Evolutionary conservation across 2,329 filamentous ascomycete species (phyloP), one percentile per base, ranked within the genome.

Genomic region (Lithohypha guttulata): DNA sequence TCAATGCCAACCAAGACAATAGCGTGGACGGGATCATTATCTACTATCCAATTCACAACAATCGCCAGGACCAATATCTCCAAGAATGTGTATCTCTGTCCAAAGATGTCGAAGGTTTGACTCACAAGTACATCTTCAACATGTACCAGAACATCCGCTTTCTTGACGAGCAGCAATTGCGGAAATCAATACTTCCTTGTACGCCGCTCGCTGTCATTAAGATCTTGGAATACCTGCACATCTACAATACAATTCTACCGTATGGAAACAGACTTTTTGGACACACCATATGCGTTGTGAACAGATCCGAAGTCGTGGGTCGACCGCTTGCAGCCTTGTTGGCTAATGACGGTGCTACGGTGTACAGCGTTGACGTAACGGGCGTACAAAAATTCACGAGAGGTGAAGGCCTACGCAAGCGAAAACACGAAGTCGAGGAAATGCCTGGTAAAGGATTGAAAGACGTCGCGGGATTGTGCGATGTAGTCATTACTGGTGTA

Each of bases 61-160:
- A 79, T 37, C 73, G 77, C 19, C 85, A 94, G 62, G 91, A 98
- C 63, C 82, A 84, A 60, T 96, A 96, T 61, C 77, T 98, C 50
- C 89, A 96, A 65, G 87, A 95, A 65, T 84, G 93, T 2, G 86
- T 95, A 41, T 79, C 84, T 41, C 73, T 94, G 29, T 66, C 74
- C 60, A 96, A 98, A 64, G 91, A 98, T 55, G 89, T 98, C 50
- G 91, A 98, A 63, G 91, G 91, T 23, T 76, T 98, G 42, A 85
- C 81, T 53, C 89, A 95, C 63, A 80, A 79, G 57, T 87, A 96
- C 65, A 81, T 96, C 56, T 87, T 89, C 75, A 98, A 98, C 73
- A 95, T 98, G 87, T 98, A 96, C 66, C 84, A 95, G 69, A 98
- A 98, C 66, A 77, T 93, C 54, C 84, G 91, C 49, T 96, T 87